A percentile compares a stretch with the other conserved stretches of the same genome.
Conservation (phyloP, 1,284 basidiomycete species). For the Hemileia vastatrix region DNA sequence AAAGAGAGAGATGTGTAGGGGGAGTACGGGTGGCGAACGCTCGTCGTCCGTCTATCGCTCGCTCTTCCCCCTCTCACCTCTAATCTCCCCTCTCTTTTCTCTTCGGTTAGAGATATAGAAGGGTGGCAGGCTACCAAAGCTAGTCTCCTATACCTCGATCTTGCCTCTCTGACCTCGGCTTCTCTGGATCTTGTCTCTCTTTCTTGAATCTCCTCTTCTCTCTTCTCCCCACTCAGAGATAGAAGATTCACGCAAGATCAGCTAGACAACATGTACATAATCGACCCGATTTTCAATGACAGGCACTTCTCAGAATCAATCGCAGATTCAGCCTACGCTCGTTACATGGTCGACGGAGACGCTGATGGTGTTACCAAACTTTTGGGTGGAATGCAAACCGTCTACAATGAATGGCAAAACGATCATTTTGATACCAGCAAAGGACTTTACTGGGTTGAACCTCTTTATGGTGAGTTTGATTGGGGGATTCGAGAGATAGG, state of each 20-base stretch:
- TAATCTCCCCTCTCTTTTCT: no score
- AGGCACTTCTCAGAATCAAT: slow-evolving; percentile 12
- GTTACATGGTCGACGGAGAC: slow-evolving; percentile 13
- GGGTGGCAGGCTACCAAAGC: no score
- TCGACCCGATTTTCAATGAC: not conserved
- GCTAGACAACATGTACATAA: slow-evolving; percentile 2
- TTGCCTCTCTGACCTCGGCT: no score
- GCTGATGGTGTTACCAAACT: not conserved
- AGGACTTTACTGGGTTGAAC: slow-evolving; percentile 18
- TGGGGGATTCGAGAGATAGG: not conserved
- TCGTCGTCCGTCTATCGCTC: no score
- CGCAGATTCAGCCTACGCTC: slow-evolving; percentile 4
- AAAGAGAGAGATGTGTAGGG: no score
- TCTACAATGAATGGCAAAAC: slow-evolving; percentile 4
- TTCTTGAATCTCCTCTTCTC: no score
- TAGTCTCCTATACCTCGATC: no score
- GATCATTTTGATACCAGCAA: slow-evolving; percentile 18
- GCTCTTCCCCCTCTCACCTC: no score
- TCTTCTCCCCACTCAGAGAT: not conserved
- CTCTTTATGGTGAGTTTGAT: not conserved
- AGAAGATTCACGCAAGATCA: slow-evolving; percentile 8
- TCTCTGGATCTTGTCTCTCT: no score
- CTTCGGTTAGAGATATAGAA: no score
- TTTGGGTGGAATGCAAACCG: slow-evolving; percentile 2
- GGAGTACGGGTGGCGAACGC: no score